Percentiles rank a stretch among this genome's conserved stretches.
phyloP scores from a whole-genome alignment of 805 yeast species.

The Kuraishia floccosa region DNA sequence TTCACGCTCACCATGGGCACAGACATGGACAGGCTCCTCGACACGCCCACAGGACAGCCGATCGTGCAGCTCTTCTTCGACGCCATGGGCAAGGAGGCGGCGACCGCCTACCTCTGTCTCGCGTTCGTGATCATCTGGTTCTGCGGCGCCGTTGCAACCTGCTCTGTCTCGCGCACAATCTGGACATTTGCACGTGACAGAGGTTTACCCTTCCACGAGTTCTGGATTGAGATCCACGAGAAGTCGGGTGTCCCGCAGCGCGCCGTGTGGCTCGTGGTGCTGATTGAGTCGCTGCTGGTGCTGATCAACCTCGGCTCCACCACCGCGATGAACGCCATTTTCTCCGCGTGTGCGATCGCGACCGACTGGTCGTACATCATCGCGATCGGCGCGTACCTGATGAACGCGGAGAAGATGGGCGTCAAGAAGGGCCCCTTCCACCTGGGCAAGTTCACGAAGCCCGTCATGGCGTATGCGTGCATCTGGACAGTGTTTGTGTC shows the following conservation, averaged over 20 bases:
- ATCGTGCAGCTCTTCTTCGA: conserved; percentile 39
- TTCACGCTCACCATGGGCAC: conserved; percentile 32
- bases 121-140: conserved; percentile 39
- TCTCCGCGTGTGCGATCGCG: conserved; percentile 40
- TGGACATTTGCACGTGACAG: conserved; percentile 49
- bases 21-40: conserved; percentile 21
- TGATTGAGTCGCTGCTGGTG: conserved; percentile 29
- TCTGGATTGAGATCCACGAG: conserved; percentile 26
- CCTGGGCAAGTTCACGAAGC: conserved; percentile 28
- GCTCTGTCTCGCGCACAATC: conserved; percentile 39
- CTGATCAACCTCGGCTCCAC: conserved; percentile 30
- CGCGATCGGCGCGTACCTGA: conserved; percentile 28
- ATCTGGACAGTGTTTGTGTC: conserved; percentile 36
- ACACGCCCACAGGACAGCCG: conserved; percentile 28
- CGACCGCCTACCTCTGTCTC: conserved; percentile 36
- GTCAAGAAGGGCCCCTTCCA: conserved; percentile 37
- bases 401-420: conserved; percentile 32
- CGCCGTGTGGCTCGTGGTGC: conserved; percentile 29
- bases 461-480: conserved; percentile 27
- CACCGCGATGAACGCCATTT: conserved; percentile 41
- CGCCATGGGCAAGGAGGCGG: conserved; percentile 41
- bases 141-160: conserved; percentile 39
- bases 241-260: conserved; percentile 30
- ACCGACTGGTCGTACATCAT: conserved; percentile 38
- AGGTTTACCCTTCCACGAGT: conserved; percentile 35